Percentiles rank a stretch among this genome's conserved stretches.
Conservation (phyloP, 179 eudicot species). For the Corrigiola litoralis region DNA sequence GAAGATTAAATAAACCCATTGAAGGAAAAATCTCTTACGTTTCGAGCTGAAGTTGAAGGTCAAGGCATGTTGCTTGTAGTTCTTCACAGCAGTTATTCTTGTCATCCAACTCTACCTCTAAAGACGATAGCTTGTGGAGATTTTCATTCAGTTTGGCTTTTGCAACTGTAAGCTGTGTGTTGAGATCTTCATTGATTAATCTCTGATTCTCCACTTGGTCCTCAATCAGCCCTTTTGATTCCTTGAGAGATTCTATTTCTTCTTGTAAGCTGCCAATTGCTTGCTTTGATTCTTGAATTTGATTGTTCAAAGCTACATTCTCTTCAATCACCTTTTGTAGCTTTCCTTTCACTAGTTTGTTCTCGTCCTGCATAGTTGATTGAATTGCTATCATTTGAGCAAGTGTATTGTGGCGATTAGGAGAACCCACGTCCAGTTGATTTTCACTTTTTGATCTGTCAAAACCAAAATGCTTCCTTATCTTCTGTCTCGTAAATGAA, state of each 20-base stretch:
- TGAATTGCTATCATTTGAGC: slow-evolving; percentile 42
- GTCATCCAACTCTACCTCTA: slow-evolving; percentile 77
- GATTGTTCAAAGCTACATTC: slow-evolving; percentile 31
- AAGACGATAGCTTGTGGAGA: slow-evolving; percentile 54
- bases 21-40: slow-evolving; percentile 32
- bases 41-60: slow-evolving; percentile 90
- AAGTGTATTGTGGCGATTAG: slow-evolving; percentile 30
- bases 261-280: slow-evolving; percentile 31
- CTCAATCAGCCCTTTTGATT: slow-evolving; percentile 44
- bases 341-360: slow-evolving; percentile 27
- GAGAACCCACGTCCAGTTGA: slow-evolving; percentile 17
- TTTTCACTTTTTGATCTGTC: slow-evolving; percentile 31
- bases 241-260: slow-evolving; percentile 43
- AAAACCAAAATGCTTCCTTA: slow-evolving; percentile 26
- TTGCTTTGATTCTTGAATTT: slow-evolving; percentile 36
- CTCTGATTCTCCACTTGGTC: slow-evolving; percentile 74
- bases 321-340: slow-evolving; percentile 28
- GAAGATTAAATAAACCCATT: background rate
- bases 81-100: slow-evolving; percentile 67
- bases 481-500: slow-evolving; percentile 28
- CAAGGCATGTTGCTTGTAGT: slow-evolving; percentile 76
- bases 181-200: slow-evolving; percentile 68
- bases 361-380: slow-evolving; percentile 33
- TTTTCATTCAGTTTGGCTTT: slow-evolving; percentile 50
- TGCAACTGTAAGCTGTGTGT: slow-evolving; percentile 58